phyloP scores from a whole-genome alignment of 2,329 filamentous ascomycete species.

The Emmonsiellopsis sp. region DNA sequence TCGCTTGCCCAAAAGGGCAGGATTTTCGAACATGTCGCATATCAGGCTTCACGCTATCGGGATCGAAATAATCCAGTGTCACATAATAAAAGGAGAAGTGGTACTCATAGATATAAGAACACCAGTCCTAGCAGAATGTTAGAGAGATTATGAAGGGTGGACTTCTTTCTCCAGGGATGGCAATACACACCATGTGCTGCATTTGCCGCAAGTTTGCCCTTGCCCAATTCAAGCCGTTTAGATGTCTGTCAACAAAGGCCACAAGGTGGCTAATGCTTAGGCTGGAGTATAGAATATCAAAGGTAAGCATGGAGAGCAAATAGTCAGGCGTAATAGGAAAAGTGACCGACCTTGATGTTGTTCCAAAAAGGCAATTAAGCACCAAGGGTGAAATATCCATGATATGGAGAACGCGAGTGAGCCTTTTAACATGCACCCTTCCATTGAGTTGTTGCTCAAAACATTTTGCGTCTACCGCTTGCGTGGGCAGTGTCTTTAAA shows the following conservation, averaged over 20 bases:
- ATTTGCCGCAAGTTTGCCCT: constrained; percentile 5
- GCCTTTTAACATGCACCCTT: not conserved
- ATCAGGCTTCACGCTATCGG: constrained; percentile 4
- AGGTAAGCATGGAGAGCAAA: not conserved
- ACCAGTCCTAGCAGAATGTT: not conserved
- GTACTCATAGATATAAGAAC: constrained; percentile 7
- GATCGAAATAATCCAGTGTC: constrained; percentile 1
- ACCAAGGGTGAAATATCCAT: constrained; percentile 5
- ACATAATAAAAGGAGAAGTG: constrained; percentile 8
- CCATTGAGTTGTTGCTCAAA: not conserved
- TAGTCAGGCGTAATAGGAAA: not conserved
- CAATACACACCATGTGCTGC: constrained; percentile 3
- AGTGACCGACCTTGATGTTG: not conserved
- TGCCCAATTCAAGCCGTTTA: constrained; percentile 6
- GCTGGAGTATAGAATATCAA: not conserved
- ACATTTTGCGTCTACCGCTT: not conserved
- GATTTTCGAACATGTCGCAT: constrained; percentile 6
- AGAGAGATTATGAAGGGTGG: not conserved
- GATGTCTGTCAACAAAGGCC: constrained; percentile 2
- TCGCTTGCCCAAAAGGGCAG: constrained; percentile 1
- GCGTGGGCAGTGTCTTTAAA: not conserved
- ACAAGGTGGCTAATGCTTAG: constrained; percentile 1
- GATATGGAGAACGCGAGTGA: not conserved
- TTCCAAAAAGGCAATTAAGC: constrained; percentile 5
- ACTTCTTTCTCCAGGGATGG: not conserved